Conservation (phyloP, 805 yeast genomes). For the Scheffersomyces lignosus region DNA sequence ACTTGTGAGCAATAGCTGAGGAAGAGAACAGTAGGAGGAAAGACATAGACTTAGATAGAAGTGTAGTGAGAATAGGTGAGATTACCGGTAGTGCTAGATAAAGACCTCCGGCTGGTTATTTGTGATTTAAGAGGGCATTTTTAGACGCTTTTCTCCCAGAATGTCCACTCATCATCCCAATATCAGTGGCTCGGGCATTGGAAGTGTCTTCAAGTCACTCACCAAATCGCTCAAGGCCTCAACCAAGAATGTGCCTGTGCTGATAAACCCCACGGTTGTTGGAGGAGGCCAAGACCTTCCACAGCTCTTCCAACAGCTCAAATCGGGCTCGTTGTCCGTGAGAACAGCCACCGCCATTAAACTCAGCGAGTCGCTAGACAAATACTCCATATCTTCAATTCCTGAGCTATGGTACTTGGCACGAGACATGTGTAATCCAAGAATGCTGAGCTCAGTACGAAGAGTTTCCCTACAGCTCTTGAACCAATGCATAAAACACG, state of each 20-base stretch:
- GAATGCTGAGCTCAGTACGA: slow-evolving; percentile 31
- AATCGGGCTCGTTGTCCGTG: slow-evolving; percentile 32
- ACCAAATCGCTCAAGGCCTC: slow-evolving; percentile 36
- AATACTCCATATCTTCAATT: slow-evolving; percentile 55
- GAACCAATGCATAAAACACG: slow-evolving; percentile 53
- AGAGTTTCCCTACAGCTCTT: slow-evolving; percentile 55
- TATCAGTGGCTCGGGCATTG: slow-evolving; percentile 34
- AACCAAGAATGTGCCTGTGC: slow-evolving; percentile 28
- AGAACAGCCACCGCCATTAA: slow-evolving; percentile 53
- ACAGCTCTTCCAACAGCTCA: slow-evolving; percentile 37
- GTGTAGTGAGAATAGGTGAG: too few relatives aligned
- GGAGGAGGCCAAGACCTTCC: slow-evolving; percentile 46
- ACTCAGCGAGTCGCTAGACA: slow-evolving; percentile 51
- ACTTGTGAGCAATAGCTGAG: too few relatives aligned
- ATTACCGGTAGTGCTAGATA: too few relatives aligned
- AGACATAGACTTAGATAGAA: too few relatives aligned
- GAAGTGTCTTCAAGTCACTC: slow-evolving; percentile 40
- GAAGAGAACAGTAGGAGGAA: too few relatives aligned
- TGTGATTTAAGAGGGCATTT: too few relatives aligned
- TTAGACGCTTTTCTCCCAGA: too few relatives aligned
- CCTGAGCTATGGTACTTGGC: slow-evolving; percentile 79
- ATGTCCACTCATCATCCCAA: slow-evolving; percentile 33
- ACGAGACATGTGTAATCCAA: slow-evolving; percentile 48
- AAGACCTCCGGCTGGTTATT: too few relatives aligned
- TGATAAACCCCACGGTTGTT: slow-evolving; percentile 43